phyloP scores from a whole-genome alignment of 1,284 basidiomycete genomes.

The Puccinia triticina region DNA sequence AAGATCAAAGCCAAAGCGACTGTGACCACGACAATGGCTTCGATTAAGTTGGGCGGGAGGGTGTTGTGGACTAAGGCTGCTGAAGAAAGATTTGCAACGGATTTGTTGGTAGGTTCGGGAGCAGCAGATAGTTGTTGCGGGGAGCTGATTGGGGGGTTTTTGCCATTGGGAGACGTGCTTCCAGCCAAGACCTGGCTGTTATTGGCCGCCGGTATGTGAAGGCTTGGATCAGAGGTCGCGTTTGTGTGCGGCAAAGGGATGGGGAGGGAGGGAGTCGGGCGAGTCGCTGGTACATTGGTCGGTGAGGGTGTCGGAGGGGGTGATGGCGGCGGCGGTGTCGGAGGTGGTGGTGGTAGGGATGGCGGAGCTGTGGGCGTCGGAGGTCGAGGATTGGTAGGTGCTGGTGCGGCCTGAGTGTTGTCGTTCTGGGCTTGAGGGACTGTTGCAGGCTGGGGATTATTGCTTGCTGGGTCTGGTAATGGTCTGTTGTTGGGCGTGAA shows the following conservation, averaged over 20 bases:
- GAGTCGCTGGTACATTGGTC: no score
- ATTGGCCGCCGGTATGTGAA: not conserved
- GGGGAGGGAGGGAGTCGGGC: not conserved
- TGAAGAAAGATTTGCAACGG: not conserved
- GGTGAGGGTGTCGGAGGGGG: not conserved
- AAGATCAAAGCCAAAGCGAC: not conserved
- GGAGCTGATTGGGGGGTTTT: not conserved
- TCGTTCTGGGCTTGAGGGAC: not conserved
- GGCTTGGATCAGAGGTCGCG: not conserved
- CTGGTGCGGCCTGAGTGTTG: not conserved
- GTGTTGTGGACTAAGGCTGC: not conserved
- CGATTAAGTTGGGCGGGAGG: conserved; percentile 11
- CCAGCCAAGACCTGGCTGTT: conserved; percentile 4
- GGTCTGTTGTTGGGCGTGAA: not conserved
- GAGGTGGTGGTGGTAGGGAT: not conserved
- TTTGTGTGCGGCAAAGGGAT: not conserved
- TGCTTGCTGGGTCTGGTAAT: no score
- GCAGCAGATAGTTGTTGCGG: not conserved
- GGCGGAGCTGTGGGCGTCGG: not conserved
- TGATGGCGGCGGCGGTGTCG: not conserved
- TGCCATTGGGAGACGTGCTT: not conserved
- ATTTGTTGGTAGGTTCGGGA: conserved; percentile 13
- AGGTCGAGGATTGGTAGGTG: not conserved
- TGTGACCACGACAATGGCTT: conserved; percentile 8
- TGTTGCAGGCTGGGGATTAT: not conserved